Conservation (phyloP, 2,329 filamentous ascomycete genomes). For the Rhinocladiella mackenziei region DNA sequence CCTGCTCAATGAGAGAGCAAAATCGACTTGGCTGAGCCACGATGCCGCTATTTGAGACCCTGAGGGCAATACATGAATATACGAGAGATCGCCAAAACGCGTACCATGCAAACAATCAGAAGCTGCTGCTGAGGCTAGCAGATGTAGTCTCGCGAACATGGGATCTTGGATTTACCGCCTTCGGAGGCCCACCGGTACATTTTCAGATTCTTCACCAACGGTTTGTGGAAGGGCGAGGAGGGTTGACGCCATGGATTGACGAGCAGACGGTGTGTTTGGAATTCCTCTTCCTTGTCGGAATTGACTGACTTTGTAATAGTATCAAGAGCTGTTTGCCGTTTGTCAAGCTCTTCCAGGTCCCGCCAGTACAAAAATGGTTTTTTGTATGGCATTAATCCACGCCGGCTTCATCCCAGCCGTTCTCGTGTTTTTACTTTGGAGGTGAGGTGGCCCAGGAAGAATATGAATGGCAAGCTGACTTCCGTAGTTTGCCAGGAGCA, state of each 20-base stretch:
- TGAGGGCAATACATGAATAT: conserved; percentile 1
- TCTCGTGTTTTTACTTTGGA: conserved; percentile 61
- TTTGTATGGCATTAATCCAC: conserved; percentile 63
- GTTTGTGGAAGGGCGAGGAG: conserved; percentile 51
- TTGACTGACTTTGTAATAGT: conserved; percentile 43
- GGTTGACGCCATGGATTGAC: conserved; percentile 60
- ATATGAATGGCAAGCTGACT: too few relatives aligned
- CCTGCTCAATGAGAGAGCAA: too few relatives aligned
- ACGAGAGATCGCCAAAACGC: conserved; percentile 10
- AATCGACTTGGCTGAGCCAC: background rate
- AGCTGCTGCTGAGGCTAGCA: conserved; percentile 30
- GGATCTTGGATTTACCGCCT: conserved; percentile 62
- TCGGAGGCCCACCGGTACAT: conserved; percentile 66
- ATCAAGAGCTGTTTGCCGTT: conserved; percentile 68
- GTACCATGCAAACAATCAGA: conserved; percentile 30
- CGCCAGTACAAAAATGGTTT: conserved; percentile 67
- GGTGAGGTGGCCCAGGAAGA: too few relatives aligned
- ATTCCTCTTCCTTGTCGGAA: conserved; percentile 3
- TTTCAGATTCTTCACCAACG: conserved; percentile 63
- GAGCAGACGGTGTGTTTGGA: conserved; percentile 58
- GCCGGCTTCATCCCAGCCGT: conserved; percentile 57
- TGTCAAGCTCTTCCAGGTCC: conserved; percentile 66
- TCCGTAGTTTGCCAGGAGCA: conserved; percentile 61
- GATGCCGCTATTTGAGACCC: conserved; percentile 2
- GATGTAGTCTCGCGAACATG: conserved; percentile 46